Percentiles rank a stretch among this genome's conserved stretches.
Evolutionary conservation across 345 rosid genomes (phyloP).

Genomic region (Microthlaspi erraticum): DNA sequence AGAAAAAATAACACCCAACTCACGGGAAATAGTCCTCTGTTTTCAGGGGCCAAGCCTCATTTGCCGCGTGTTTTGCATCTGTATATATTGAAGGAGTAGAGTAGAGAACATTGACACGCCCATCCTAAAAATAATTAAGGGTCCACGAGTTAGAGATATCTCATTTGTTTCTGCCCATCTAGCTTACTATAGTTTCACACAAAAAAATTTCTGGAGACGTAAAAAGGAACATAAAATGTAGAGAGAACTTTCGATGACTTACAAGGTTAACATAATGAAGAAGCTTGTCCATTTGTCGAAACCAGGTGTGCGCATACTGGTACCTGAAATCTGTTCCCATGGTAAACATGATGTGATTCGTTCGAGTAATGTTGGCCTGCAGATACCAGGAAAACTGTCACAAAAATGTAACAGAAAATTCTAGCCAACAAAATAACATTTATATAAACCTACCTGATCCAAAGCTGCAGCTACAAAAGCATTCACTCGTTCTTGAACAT

Average conservation of each 20-base stretch:
- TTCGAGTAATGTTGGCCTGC: slow-evolving; percentile 92
- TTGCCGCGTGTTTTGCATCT: slow-evolving; percentile 84
- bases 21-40: slow-evolving; percentile 94
- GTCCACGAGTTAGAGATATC: slow-evolving; percentile 24
- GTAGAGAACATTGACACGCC: slow-evolving; percentile 93
- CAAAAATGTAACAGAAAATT: slow-evolving; percentile 21
- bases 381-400: slow-evolving; percentile 26
- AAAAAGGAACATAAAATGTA: not conserved
- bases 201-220: slow-evolving; percentile 18
- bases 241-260: slow-evolving; percentile 36
- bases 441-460: slow-evolving; percentile 65
- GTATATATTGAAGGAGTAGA: slow-evolving; percentile 97
- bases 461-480: slow-evolving; percentile 93
- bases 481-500: slow-evolving; percentile 90
- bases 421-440: slow-evolving; percentile 1
- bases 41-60: slow-evolving; percentile 84
- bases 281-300: slow-evolving; percentile 90
- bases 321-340: slow-evolving; percentile 99
- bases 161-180: not conserved
- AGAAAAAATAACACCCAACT: slow-evolving; percentile 46
- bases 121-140: slow-evolving; percentile 64
- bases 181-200: not conserved
- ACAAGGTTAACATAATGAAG: slow-evolving; percentile 96
- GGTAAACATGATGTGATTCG: slow-evolving; percentile 92
- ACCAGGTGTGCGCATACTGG: slow-evolving; percentile 95